Base-by-base conservation (phyloP, 768 basidiomycete species). In the Boletales sp. region DNA sequence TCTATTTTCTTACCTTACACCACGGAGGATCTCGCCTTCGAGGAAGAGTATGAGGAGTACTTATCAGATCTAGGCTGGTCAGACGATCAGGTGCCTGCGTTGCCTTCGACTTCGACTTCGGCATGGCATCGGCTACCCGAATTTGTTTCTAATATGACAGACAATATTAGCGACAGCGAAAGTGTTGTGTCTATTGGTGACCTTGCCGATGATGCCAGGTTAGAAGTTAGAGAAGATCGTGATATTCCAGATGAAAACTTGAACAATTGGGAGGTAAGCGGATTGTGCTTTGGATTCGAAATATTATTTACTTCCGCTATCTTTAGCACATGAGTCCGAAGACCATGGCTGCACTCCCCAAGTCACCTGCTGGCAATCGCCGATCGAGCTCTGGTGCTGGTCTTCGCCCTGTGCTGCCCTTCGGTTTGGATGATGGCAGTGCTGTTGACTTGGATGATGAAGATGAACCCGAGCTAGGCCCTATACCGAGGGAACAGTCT, bases 1-100 rank as follows among this genome's bases (percentile, higher is more conserved):
- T 84, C 83, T 13, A 85, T 87, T 40, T 91, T 93, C 72, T 75
- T 93, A 18, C 91, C 92, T 14, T 96, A 92, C 64, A 92, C 90
- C 36, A 86, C 90, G 2, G 95, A 98, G 65, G 90, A 93, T 58
- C 87, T 91, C 51, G 93, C 92, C 1, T 94, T 94, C 57, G 94
- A 97, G 62, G 91, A 93, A 63, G 94, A 96, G 62, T 98, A 96
- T 61, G 94, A 97, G 66, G 94, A 95, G 62, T 93, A 95, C 59
- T 73, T 98, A 25, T 90, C 86, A n/a, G 91, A 91, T 62, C 72
- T 94, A 19, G 87, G 87, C 15, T 87, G 79, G 76, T 79, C 83
- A 4, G 84, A 86, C 47, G 79, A 81, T 41, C 74, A 78, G 48
- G 53, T 70, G 19, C 67, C 74, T 33, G 63, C 71, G 43, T 71